These are phyloP conservation scores for Fraxinus floribunda DNA, from an alignment of 305 asterid species.

Conservation along the genomic window DNA sequence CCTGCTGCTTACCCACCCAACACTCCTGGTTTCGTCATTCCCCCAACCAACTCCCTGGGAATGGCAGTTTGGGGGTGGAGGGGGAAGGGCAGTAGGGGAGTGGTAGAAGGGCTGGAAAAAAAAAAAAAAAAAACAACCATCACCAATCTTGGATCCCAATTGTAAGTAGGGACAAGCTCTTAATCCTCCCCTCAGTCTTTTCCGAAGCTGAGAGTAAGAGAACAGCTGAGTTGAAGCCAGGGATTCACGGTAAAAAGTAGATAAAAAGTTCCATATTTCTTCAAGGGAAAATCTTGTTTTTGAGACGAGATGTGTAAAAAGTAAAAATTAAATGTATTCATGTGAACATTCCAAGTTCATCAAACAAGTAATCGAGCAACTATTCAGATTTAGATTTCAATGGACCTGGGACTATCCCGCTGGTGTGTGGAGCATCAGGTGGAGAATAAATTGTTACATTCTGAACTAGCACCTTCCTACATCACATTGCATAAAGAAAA, in stretches of 20 bases:
- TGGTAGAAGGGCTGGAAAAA: no score
- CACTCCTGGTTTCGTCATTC: background rate
- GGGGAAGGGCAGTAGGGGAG: no score
- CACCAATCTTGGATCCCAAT: no score
- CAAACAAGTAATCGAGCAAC: background rate
- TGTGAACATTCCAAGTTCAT: background rate
- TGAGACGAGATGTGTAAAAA: background rate
- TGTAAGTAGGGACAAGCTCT: no score
- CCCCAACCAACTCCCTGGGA: background rate
- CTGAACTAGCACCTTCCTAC: conserved; percentile 88
- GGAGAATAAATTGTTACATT: conserved; percentile 77
- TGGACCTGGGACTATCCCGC: conserved; percentile 90
- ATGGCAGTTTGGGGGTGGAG: no score
- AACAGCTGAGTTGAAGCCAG: no score
- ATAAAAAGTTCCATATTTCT: background rate
- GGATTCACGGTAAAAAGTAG: background rate
- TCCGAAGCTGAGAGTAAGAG: no score
- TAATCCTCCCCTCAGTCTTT: no score
- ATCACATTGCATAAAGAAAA: conserved; percentile 21
- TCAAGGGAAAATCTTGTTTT: no score
- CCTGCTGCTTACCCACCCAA: background rate
- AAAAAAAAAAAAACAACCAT: no score
- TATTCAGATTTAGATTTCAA: conserved; percentile 7
- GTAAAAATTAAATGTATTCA: background rate
- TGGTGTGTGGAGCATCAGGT: conserved; percentile 68